Conservation (phyloP, 352 stramenopile species). For the Phytophthora constricta region DNA sequence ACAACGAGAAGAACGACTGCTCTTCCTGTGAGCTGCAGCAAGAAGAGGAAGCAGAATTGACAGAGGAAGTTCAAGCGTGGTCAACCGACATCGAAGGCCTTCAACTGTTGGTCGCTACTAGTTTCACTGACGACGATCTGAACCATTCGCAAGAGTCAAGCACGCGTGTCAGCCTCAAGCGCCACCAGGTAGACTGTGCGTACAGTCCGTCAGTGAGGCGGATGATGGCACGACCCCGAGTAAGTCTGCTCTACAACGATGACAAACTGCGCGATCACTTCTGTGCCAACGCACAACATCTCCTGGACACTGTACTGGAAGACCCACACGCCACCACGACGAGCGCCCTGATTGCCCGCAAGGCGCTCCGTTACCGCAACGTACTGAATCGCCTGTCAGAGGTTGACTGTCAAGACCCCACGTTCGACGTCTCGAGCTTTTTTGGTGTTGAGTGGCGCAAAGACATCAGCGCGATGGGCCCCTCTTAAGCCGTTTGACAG, state of each 20-base stretch:
- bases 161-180: too few species aligned
- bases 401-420: slow-evolving; percentile 9
- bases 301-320: slow-evolving; percentile 5
- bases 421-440: slow-evolving; percentile 26
- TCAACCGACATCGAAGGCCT: too few species aligned
- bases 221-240: background rate
- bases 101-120: too few species aligned
- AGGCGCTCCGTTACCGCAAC: slow-evolving; percentile 25
- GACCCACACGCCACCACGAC: slow-evolving; percentile 5
- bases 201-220: background rate
- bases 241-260: slow-evolving; percentile 19
- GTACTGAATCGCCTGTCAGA: slow-evolving; percentile 8
- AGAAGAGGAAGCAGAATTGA: too few species aligned
- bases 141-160: too few species aligned
- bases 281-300: slow-evolving; percentile 14
- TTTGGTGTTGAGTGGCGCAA: slow-evolving; percentile 28
- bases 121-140: too few species aligned
- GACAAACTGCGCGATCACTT: slow-evolving; percentile 8
- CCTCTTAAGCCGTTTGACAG: too few species aligned
- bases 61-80: too few species aligned
- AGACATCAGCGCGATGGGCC: background rate
- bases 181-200: background rate
- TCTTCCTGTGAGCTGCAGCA: too few species aligned
- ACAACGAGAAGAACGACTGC: too few species aligned
- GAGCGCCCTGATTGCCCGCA: slow-evolving; percentile 19